Evolutionary conservation across 2,329 filamentous ascomycete species (phyloP).

Genomic region (Arachnomyces sp.): DNA sequence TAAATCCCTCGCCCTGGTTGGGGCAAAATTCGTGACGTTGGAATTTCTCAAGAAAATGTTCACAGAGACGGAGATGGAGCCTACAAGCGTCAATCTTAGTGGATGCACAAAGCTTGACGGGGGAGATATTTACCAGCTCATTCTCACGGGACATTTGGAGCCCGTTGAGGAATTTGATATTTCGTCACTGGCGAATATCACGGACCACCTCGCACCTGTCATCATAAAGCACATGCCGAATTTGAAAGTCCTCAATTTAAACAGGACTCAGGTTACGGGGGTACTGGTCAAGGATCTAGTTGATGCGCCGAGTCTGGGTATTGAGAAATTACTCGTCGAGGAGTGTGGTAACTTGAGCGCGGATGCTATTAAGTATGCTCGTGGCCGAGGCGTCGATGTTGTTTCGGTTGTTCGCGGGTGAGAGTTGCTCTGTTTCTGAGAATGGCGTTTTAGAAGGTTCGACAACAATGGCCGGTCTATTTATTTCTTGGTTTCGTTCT

Average conservation of each 20-base stretch:
- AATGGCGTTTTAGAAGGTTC: too few species aligned
- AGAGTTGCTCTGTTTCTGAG: too few species aligned
- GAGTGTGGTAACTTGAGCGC: constrained; percentile 2
- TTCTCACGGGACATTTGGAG: constrained; percentile 11
- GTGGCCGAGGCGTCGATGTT: constrained; percentile 7
- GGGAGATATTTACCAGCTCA: constrained; percentile 10
- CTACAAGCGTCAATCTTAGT: constrained; percentile 22
- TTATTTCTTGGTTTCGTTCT: too few species aligned
- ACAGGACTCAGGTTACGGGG: constrained; percentile 28
- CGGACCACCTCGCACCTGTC: constrained; percentile 17
- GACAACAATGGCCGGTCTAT: too few species aligned
- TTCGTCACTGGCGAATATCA: constrained; percentile 17
- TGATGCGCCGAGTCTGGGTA: constrained; percentile 8
- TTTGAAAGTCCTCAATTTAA: constrained; percentile 27
- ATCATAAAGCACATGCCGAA: constrained; percentile 19
- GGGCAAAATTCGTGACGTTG: constrained; percentile 18
- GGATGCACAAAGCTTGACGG: constrained; percentile 18
- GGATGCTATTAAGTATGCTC: constrained; percentile 12
- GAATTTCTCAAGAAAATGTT: constrained; percentile 14
- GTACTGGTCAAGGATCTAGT: constrained; percentile 26
- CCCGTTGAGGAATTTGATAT: constrained; percentile 24
- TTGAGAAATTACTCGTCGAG: constrained; percentile 9
- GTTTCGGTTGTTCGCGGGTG: background rate
- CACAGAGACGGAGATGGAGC: constrained; percentile 13
- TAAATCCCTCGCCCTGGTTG: constrained; percentile 21